Conservation (phyloP, 169 alveolate species). For the Eimeria falciformis region DNA sequence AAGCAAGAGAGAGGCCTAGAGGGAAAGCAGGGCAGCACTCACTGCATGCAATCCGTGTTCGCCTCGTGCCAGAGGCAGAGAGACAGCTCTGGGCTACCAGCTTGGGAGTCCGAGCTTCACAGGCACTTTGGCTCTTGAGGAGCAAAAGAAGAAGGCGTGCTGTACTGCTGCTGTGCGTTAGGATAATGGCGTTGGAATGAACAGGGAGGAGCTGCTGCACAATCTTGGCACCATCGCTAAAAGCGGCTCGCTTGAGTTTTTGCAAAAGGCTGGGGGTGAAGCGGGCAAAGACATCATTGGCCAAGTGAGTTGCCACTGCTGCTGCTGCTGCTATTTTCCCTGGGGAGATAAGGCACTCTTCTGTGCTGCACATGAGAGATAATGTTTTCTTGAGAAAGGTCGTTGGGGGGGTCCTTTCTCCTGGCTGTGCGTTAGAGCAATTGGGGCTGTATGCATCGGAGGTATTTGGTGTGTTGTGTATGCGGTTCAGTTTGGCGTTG, state of each 20-base stretch:
- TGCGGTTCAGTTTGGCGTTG: slow-evolving; percentile 98
- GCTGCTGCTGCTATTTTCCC: too few relatives aligned
- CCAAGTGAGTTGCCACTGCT: slow-evolving; percentile 25
- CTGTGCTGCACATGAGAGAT: too few relatives aligned
- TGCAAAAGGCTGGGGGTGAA: slow-evolving; percentile 83
- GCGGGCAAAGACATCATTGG: slow-evolving; percentile 80
- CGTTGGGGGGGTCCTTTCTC: too few relatives aligned
- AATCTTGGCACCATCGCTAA: slow-evolving; percentile 98
- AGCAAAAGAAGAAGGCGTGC: too few relatives aligned
- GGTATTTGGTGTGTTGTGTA: neutral
- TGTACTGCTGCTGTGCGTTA: slow-evolving; percentile 74
- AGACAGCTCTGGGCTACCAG: too few relatives aligned
- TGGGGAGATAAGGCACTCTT: too few relatives aligned
- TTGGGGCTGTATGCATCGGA: slow-evolving; percentile 13
- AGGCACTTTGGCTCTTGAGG: too few relatives aligned
- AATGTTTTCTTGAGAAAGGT: too few relatives aligned
- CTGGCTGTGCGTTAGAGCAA: neutral
- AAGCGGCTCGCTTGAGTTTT: slow-evolving; percentile 97
- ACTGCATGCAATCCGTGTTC: neutral
- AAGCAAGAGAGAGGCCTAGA: too few relatives aligned
- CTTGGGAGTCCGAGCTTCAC: too few relatives aligned
- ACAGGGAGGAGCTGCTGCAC: slow-evolving; percentile 97
- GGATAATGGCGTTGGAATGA: slow-evolving; percentile 99
- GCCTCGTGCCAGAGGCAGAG: too few relatives aligned
- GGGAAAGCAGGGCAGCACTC: neutral